Conservation (phyloP, 2,329 filamentous ascomycete genomes). For the Harringtonia lauricola region DNA sequence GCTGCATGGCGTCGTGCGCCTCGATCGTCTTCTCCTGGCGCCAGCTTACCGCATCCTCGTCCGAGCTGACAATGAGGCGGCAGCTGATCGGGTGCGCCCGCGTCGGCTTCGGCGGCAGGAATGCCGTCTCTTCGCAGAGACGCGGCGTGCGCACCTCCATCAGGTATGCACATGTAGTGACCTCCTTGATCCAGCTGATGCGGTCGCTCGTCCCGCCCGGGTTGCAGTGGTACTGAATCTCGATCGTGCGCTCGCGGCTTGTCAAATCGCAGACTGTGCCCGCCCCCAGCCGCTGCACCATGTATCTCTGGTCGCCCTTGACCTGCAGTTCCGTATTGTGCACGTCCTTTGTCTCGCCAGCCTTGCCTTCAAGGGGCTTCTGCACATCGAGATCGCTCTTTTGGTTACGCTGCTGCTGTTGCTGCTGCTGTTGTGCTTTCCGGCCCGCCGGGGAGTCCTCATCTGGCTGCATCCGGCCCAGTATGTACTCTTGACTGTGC, state of each 20-base stretch:
- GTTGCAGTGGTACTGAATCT: conserved; percentile 73
- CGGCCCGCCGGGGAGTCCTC: background rate
- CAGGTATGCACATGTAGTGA: conserved; percentile 80
- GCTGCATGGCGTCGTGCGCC: conserved; percentile 24
- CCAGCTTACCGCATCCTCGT: conserved; percentile 34
- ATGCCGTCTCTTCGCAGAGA: conserved; percentile 78
- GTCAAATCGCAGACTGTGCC: conserved; percentile 84
- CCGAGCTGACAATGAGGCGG: conserved; percentile 50
- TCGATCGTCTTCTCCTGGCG: conserved; percentile 24
- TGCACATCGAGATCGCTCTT: conserved; percentile 12
- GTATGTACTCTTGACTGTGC: conserved; percentile 61
- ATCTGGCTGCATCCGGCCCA: conserved; percentile 46
- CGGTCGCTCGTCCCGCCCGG: conserved; percentile 61
- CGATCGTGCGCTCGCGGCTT: conserved; percentile 67
- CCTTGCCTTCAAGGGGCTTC: conserved; percentile 4
- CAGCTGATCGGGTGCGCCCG: conserved; percentile 69
- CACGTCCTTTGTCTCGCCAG: conserved; percentile 11
- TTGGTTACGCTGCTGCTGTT: conserved; percentile 6
- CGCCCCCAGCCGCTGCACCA: conserved; percentile 69
- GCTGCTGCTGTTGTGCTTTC: background rate
- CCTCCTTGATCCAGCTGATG: conserved; percentile 89
- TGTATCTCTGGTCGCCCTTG: conserved; percentile 73
- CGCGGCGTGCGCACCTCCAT: conserved; percentile 89
- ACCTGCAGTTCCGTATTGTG: conserved; percentile 59
- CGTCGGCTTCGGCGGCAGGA: conserved; percentile 69